Base-by-base conservation (phyloP, 441 rosid species). In the Bocquillonia castaneifolia region DNA sequence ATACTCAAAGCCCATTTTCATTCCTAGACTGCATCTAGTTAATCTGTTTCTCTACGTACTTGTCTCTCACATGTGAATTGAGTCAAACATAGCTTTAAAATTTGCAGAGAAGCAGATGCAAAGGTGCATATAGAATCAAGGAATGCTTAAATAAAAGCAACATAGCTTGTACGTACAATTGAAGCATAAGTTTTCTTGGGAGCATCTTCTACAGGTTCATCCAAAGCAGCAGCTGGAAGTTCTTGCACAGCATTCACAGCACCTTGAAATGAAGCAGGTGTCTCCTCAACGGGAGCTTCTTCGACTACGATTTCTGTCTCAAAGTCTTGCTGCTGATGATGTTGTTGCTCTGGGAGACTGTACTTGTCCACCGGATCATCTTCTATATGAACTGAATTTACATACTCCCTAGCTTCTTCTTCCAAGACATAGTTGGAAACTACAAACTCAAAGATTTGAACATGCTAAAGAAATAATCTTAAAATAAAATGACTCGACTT, bases 161-260 rank as follows among this genome's bases (percentile, higher is more conserved):
- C 18, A 74, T 72, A 44, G 31, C 23, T 59, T 31, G 66, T 50
- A 67, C 88, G 52, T 87, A 89, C 92, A 59, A 89, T 89, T 36
- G 95, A 85, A 64, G 95, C 95, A 23, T 83, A 87, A 48, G 92
- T 89, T 76, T 76, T 86, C 75, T 79, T 85, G 61, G 68, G 87
- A 50, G 85, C 79, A 64, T 85, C 90, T 67, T 77, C 90, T 34
- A 50, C 66, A 64, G 88, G 69, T 69, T 85, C 95, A 59, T 85
- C 88, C 22, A 76, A 63, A 54, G 78, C 75, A 72, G 81, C 61
- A 67, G 78, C 69, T 62, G 80, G 69, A 26, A 78, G 74, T 53
- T 89, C 89, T 62, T 80, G 84, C 66, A 64, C 74, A 56, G 68
- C 70, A 78, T 76, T 76, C 36, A 76, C 63, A 34, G 64, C 58